Base-by-base conservation (phyloP, 2,329 filamentous ascomycete species). In the Penicillium occitanis region DNA sequence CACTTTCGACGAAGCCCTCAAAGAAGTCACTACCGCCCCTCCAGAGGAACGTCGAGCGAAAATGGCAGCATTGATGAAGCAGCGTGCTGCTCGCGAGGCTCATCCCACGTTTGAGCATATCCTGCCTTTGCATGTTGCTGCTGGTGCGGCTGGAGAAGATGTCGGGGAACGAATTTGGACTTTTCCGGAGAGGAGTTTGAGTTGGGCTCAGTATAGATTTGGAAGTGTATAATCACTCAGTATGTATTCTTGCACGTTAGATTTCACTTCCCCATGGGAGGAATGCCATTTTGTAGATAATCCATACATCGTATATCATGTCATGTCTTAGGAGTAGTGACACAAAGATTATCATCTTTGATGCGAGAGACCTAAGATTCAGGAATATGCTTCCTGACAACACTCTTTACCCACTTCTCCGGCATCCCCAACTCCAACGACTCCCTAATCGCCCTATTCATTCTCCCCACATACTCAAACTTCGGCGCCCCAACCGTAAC, bases 1-100 rank as follows among this genome's bases (percentile, higher is more conserved):
- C 42, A 85, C 83, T 61, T 93, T 92, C 71, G 87, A 94, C 69
- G 83, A 87, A 55, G 87, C 88, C 1, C 79, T 93, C 51, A 87
- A 88, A 70, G 85, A 90, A 22, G 88, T 88, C 0, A 87, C 88
- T 33, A 84, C 80, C 71, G 77, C 76, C 70, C 72, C 77, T 65
- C 76, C 80, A 30, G 79, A 74, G 46, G 78, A 79, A 66, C 76
- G 80, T 63, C 79, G 79, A 71, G 75, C 73, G 71, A 79, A 76
- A 8, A 78, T 86, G 77, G 76, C 75, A 60, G 77, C 76, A 25
- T 72, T 86, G 71, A 69, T 86, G 68, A 78, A 78, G 67, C 79
- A 84, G 64, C 70, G 71, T 1, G 86, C 88, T 79, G 85, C 86
- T 1, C 82, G 85, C 67, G 80, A 84, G 72, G 87, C 87, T 10